These are phyloP conservation scores for Pythium rhizo-oryzae DNA, from an alignment of 352 stramenopile species.

Conservation along the genomic window DNA sequence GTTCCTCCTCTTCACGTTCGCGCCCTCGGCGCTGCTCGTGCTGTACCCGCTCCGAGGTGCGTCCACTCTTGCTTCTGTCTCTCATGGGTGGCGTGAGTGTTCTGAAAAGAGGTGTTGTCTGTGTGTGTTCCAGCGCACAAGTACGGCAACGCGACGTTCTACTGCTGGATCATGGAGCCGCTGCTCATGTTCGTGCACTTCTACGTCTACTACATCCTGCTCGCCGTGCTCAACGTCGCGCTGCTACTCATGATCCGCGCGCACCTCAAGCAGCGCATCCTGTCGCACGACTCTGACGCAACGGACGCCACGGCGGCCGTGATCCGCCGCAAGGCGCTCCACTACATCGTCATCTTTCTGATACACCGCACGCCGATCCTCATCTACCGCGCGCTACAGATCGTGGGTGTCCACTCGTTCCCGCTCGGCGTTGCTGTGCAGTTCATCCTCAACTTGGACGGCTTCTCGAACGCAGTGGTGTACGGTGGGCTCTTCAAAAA, in stretches of 20 bases:
- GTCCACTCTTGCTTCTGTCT: constrained; percentile 1
- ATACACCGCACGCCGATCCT: constrained; percentile 71
- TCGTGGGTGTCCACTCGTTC: constrained; percentile 37
- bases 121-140: constrained; percentile 39
- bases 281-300: constrained; percentile 62
- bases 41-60: constrained; percentile 63
- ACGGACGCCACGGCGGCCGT: constrained; percentile 68
- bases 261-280: constrained; percentile 68
- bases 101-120: background rate
- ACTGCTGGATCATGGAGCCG: constrained; percentile 77
- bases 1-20: constrained; percentile 57
- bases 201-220: constrained; percentile 69
- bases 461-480: constrained; percentile 73
- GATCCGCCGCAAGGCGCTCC: constrained; percentile 68
- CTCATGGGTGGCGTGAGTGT: background rate
- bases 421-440: constrained; percentile 50
- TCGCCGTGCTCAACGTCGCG: constrained; percentile 75
- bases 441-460: constrained; percentile 68
- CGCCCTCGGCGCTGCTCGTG: constrained; percentile 51
- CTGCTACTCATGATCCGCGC: constrained; percentile 63
- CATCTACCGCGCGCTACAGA: constrained; percentile 65
- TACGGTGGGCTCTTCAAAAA: constrained; percentile 62
- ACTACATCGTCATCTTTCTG: constrained; percentile 78
- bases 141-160: constrained; percentile 82
- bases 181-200: constrained; percentile 76